Evolutionary conservation across 75 land plant genomes (phyloP), one percentile per base, ranked within the genome.

Genomic region (Pinus albicaulis): DNA sequence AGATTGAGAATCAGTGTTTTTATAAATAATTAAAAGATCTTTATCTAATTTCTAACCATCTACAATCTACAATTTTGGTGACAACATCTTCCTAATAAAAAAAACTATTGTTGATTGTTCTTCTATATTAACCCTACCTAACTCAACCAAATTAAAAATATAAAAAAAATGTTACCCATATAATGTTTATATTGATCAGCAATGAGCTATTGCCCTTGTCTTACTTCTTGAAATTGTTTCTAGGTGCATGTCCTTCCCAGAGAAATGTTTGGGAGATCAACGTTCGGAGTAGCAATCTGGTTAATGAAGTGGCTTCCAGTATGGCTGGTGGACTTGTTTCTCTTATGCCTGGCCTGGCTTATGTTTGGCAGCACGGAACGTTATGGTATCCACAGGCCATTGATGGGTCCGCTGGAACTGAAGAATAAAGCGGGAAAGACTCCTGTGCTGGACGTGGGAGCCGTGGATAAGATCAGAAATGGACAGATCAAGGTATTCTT

Each of bases 231-330:
- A 13, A 22, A 60, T 72, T 60, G 11, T 80, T 63, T 53, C 58
- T 77, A 90, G 95, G 90, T 90, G 12, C 95, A 92, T 78, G 81
- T 92, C n/a, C 66, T 92, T 11, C 95, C 92, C 3, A 62, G 95
- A 31, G 92, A 90, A 65, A 82, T 92, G 65, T 73, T 90, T 22
- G 92, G 95, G 1, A 72, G 79, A 22, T 86, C 90, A n/a, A 88
- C 92, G 19, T 92, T 92, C 64, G 83, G 85, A 3, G 72, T 92
- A 12, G 85, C 92, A 7, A 84, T 88, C 89, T 66, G 80, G 20
- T 80, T 92, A n/a, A 75, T 88, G 57, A 88, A 84, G 34, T 82
- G 87, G 83, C 71, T 92, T 1, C 89, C 92, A 0, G 25, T 92
- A 44, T 84, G 81, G 79, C n/a, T 86, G 2, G 92, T 89, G 22